Percentiles rank a stretch among this genome's conserved stretches.
Evolutionary conservation across 163 green algal genomes (phyloP).

Genomic region (Chlamydomonas reinhardtii): DNA sequence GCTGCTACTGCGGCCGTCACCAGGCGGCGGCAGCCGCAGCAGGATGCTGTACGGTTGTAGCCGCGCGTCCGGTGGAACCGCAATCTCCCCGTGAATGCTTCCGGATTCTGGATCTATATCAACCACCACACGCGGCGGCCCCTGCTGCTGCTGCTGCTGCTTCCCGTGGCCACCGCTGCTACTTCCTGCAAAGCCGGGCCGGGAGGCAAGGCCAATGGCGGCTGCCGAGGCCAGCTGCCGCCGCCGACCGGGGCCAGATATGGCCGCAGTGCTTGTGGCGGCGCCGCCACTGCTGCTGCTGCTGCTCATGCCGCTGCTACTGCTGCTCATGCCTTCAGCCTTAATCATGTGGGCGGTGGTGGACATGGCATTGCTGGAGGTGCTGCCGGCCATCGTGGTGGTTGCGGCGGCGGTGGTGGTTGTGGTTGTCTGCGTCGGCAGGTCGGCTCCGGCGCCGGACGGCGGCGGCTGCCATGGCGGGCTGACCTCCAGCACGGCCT

Average conservation of each 20-base stretch:
- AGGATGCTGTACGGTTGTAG: slow-evolving; percentile 28
- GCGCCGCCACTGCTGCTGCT: too few species aligned
- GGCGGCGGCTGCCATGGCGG: neutral
- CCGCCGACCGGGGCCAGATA: too few species aligned
- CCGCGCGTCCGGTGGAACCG: slow-evolving; percentile 14
- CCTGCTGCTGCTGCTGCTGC: neutral
- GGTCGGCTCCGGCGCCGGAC: too few species aligned
- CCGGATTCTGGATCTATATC: slow-evolving; percentile 37
- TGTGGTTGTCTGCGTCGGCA: neutral
- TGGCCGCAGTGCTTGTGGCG: too few species aligned
- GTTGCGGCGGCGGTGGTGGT: too few species aligned
- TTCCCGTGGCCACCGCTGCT: too few species aligned
- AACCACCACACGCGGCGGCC: neutral
- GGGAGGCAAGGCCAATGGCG: too few species aligned
- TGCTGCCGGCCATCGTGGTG: neutral
- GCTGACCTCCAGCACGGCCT: neutral
- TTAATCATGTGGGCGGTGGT: neutral
- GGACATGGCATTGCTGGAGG: too few species aligned
- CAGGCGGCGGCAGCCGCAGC: slow-evolving; percentile 8
- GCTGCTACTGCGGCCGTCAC: too few species aligned
- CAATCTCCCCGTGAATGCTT: slow-evolving; percentile 36
- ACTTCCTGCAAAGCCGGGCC: neutral
- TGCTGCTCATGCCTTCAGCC: neutral
- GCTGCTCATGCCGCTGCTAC: too few species aligned
- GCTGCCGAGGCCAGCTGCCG: neutral